Conservation (phyloP, 331 rosid genomes). For the Rhamnella rubrinervis region DNA sequence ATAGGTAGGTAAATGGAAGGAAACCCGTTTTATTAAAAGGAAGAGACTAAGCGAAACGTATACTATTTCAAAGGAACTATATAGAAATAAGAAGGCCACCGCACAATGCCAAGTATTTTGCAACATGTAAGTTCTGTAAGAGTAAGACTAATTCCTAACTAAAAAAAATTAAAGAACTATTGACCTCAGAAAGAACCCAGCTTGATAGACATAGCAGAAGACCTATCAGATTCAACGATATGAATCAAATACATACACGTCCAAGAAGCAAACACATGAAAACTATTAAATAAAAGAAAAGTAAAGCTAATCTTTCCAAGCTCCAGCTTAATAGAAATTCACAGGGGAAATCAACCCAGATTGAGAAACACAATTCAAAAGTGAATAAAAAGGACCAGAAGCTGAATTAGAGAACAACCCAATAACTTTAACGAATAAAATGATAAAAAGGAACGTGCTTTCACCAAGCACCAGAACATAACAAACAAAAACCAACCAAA, state of each 20-base stretch:
- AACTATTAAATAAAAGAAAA: neutral
- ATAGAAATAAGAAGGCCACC: neutral
- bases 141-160: conserved; percentile 2
- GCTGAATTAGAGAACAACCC: conserved; percentile 10
- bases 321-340: conserved; percentile 10
- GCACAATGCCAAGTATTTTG: neutral
- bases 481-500: neutral
- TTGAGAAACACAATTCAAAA: conserved; percentile 11
- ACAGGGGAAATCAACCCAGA: conserved; percentile 19
- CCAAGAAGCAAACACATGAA: neutral
- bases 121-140: neutral
- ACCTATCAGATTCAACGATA: conserved; percentile 6
- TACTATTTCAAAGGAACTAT: no score
- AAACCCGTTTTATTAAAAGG: no score
- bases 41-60: no score
- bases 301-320: neutral
- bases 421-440: neutral
- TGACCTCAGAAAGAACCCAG: conserved; percentile 2
- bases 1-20: no score
- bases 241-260: neutral
- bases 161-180: neutral
- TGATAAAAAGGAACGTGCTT: neutral
- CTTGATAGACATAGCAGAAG: neutral
- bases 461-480: neutral
- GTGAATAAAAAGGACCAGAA: conserved; percentile 1